These are phyloP conservation scores for Phytophthora constricta DNA, from an alignment of 352 stramenopile genomes.

Conservation along the genomic window DNA sequence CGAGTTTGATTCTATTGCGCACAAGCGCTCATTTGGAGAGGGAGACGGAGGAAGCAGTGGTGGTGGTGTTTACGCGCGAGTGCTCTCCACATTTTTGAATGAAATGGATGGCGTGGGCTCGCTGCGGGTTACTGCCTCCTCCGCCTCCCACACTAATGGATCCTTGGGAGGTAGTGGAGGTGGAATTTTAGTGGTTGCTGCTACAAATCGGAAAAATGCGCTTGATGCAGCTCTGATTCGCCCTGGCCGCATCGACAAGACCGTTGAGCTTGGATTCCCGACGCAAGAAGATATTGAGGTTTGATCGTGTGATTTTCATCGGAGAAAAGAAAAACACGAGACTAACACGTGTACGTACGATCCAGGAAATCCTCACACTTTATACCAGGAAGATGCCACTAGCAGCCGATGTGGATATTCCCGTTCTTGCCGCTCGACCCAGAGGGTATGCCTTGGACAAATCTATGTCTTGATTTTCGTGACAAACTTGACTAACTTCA, in stretches of 20 bases:
- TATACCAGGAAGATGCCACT: conserved; percentile 80
- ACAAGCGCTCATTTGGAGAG: conserved; percentile 71
- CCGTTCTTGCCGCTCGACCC: conserved; percentile 39
- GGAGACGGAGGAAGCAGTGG: conserved; percentile 46
- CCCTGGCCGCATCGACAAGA: conserved; percentile 83
- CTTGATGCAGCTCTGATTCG: conserved; percentile 79
- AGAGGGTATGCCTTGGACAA: conserved; percentile 39
- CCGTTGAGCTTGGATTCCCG: conserved; percentile 65
- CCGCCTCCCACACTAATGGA: conserved; percentile 14
- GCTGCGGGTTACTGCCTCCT: conserved; percentile 27
- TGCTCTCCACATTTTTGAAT: conserved; percentile 87
- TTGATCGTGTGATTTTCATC: not conserved
- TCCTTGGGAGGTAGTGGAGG: conserved; percentile 19
- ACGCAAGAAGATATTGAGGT: conserved; percentile 53
- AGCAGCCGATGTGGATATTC: conserved; percentile 58
- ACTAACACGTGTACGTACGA: conserved; percentile 3
- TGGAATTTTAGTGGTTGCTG: conserved; percentile 74
- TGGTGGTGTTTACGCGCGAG: conserved; percentile 75
- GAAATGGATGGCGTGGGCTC: conserved; percentile 85
- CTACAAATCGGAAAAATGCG: conserved; percentile 74
- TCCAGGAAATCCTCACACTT: conserved; percentile 67
- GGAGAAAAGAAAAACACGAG: not conserved
- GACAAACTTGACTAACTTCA: conserved; percentile 9
- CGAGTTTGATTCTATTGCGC: conserved; percentile 83
- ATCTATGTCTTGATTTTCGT: not conserved